Percentiles rank a stretch among this genome's conserved stretches.
Evolutionary conservation across 768 basidiomycete genomes (phyloP).

Genomic region (Leccinellum albellum): DNA sequence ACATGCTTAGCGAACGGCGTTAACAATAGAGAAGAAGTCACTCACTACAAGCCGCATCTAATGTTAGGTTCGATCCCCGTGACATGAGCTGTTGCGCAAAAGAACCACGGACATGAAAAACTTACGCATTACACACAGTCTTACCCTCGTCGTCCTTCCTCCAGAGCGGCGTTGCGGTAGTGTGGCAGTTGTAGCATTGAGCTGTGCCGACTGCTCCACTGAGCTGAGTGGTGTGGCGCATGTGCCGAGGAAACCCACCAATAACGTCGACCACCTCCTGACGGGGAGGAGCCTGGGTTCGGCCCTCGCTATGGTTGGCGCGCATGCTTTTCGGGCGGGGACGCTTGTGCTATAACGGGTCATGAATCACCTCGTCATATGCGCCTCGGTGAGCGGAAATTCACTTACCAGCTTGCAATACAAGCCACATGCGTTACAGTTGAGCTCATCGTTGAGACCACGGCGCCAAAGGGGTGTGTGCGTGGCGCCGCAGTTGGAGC

Average conservation of each 20-base stretch:
- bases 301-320: slow-evolving; percentile 67
- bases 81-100: slow-evolving; percentile 11
- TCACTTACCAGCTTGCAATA: slow-evolving; percentile 77
- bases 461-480: slow-evolving; percentile 86
- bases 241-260: slow-evolving; percentile 45
- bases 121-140: slow-evolving; percentile 88
- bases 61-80: slow-evolving; percentile 1
- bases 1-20: slow-evolving; percentile 6
- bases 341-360: slow-evolving; percentile 65
- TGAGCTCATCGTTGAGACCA: slow-evolving; percentile 83
- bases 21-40: slow-evolving; percentile 7
- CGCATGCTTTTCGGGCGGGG: slow-evolving; percentile 88
- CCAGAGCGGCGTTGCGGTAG: slow-evolving; percentile 86
- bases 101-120: slow-evolving; percentile 19
- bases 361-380: not conserved
- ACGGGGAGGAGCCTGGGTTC: slow-evolving; percentile 59
- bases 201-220: slow-evolving; percentile 43
- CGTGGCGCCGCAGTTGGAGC: slow-evolving; percentile 84
- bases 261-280: slow-evolving; percentile 72
- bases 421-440: slow-evolving; percentile 85
- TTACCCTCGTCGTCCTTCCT: slow-evolving; percentile 89
- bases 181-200: slow-evolving; percentile 88
- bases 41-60: slow-evolving; percentile 77
- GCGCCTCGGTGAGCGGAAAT: not conserved
- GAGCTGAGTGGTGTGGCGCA: slow-evolving; percentile 28